Evolutionary conservation across 164 flowering plant genomes (phyloP).

Genomic region (Paratinospora sagittata): DNA sequence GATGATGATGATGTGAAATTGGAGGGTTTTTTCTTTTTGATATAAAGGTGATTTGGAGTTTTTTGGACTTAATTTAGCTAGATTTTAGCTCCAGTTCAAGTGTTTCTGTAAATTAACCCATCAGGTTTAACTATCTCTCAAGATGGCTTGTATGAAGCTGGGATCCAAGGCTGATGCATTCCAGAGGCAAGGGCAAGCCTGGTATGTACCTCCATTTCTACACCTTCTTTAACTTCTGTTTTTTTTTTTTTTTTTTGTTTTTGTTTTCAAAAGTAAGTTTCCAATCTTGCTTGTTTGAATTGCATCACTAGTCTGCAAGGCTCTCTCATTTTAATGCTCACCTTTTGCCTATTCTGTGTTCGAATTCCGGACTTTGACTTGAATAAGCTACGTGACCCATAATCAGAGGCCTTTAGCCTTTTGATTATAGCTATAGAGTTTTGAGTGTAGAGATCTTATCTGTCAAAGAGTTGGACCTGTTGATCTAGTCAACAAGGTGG

Average conservation of each 20-base stretch:
- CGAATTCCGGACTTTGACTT: not conserved
- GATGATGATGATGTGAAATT: not conserved
- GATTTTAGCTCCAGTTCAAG: not conserved
- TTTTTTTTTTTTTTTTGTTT: not conserved
- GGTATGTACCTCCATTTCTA: constrained; percentile 39
- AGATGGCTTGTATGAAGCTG: constrained; percentile 87
- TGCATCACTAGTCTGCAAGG: not conserved
- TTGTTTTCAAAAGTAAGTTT: not conserved
- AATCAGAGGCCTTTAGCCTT: not conserved
- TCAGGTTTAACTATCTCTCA: not conserved
- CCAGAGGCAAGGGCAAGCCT: constrained; percentile 82
- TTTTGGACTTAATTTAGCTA: not conserved
- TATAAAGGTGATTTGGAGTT: not conserved
- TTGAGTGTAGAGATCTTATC: not conserved
- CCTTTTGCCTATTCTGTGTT: not conserved
- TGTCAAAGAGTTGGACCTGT: not conserved
- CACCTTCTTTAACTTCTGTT: not conserved
- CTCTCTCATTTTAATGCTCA: not conserved
- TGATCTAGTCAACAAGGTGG: not conserved
- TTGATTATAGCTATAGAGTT: not conserved
- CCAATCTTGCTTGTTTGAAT: not conserved
- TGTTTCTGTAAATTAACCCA: constrained; percentile 3
- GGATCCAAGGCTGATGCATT: constrained; percentile 90
- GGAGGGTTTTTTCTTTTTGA: not conserved
- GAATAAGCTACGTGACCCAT: not conserved